These are phyloP conservation scores for Petunia secreta DNA, from an alignment of 257 asterid genomes.

Conservation along the genomic window DNA sequence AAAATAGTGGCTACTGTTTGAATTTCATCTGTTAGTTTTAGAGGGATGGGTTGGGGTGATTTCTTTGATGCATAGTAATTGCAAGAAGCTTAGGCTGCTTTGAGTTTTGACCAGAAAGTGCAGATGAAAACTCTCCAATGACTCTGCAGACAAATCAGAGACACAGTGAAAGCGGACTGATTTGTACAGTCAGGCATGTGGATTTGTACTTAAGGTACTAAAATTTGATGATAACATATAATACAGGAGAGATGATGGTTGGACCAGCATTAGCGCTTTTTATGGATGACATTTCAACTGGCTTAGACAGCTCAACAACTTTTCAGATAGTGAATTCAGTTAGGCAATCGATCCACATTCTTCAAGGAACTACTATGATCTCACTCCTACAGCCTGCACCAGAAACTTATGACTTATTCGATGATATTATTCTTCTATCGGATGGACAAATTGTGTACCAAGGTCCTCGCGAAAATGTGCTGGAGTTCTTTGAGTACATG, in stretches of 20 bases:
- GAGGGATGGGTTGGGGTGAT: no score
- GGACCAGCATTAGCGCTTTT: slow-evolving; percentile 83
- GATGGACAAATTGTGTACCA: slow-evolving; percentile 79
- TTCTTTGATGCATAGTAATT: no score
- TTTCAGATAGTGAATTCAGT: slow-evolving; percentile 75
- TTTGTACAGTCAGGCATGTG: no score
- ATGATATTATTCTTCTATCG: slow-evolving; percentile 73
- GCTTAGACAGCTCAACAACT: slow-evolving; percentile 89
- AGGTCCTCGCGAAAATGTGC: slow-evolving; percentile 33
- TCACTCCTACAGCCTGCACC: slow-evolving; percentile 97
- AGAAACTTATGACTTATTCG: slow-evolving; percentile 76
- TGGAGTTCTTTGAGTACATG: no score
- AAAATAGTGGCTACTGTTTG: no score
- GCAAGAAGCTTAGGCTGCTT: no score
- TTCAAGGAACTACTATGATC: slow-evolving; percentile 76
- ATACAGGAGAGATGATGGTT: slow-evolving; percentile 80
- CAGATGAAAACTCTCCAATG: no score
- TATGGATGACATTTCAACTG: slow-evolving; percentile 94
- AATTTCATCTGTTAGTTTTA: no score
- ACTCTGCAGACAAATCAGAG: no score
- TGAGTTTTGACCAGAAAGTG: no score
- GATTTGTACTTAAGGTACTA: not conserved
- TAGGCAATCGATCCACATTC: slow-evolving; percentile 68
- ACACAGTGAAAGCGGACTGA: no score
- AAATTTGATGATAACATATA: not conserved